Evolutionary conservation across 2,329 filamentous ascomycete genomes (phyloP).

Genomic region (Monascus ruber): DNA sequence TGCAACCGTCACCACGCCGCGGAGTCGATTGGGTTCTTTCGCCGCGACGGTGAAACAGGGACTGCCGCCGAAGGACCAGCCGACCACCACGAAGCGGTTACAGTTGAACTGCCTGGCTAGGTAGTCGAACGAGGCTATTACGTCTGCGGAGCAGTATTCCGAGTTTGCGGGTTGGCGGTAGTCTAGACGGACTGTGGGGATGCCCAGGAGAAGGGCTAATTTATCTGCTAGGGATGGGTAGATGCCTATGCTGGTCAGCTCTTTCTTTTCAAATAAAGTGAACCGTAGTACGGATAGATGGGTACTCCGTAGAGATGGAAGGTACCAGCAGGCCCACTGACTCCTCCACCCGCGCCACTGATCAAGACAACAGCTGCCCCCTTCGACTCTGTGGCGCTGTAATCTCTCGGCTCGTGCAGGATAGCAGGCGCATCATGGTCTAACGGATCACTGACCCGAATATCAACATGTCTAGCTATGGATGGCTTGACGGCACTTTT

Average conservation of each 20-base stretch:
- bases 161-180: constrained; percentile 28
- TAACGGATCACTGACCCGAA: constrained; percentile 11
- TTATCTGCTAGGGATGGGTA: constrained; percentile 34
- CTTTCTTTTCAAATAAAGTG: not conserved
- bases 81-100: constrained; percentile 28
- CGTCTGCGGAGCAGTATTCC: constrained; percentile 26
- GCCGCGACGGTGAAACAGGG: constrained; percentile 29
- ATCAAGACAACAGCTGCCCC: constrained; percentile 18
- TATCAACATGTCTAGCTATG: constrained; percentile 4
- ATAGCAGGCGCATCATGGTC: constrained; percentile 15
- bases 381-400: constrained; percentile 5
- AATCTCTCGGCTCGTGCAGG: constrained; percentile 21
- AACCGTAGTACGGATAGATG: not conserved
- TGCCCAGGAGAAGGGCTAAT: constrained; percentile 24
- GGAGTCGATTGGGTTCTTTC: constrained; percentile 17
- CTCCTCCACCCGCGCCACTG: constrained; percentile 26
- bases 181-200: constrained; percentile 32
- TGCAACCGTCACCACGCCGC: constrained; percentile 30
- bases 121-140: constrained; percentile 26
- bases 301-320: no score
- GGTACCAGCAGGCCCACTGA: constrained; percentile 29
- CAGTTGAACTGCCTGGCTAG: constrained; percentile 19
- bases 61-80: constrained; percentile 35
- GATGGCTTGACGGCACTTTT: constrained; percentile 3
- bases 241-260: constrained; percentile 8